Conservation (phyloP, 805 yeast genomes). For the Hanseniaspora nectarophila region DNA sequence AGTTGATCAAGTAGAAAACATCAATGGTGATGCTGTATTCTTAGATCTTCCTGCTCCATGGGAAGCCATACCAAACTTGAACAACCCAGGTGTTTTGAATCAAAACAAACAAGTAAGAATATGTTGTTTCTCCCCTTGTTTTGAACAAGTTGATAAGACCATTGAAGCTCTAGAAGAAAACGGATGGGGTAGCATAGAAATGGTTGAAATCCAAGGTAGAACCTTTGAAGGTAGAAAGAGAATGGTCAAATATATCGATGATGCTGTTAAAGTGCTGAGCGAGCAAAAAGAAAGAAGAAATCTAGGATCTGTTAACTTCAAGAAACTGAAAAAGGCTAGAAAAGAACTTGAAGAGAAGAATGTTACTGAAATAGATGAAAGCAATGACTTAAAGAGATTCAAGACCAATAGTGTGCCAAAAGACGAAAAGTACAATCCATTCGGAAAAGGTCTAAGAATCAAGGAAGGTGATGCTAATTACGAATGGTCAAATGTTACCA, state of each 20-base stretch:
- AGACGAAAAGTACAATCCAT: slow-evolving; percentile 66
- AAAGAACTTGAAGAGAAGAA: slow-evolving; percentile 21
- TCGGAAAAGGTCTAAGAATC: slow-evolving; percentile 78
- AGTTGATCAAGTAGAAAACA: slow-evolving; percentile 28
- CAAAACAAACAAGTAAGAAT: slow-evolving; percentile 46
- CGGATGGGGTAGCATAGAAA: slow-evolving; percentile 80
- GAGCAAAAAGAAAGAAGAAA: slow-evolving; percentile 65
- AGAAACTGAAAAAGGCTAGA: slow-evolving; percentile 27
- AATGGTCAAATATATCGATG: slow-evolving; percentile 71
- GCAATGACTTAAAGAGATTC: slow-evolving; percentile 16
- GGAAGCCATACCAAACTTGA: slow-evolving; percentile 77
- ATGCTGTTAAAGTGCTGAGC: slow-evolving; percentile 64
- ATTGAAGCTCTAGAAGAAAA: slow-evolving; percentile 56
- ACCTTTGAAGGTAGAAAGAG: slow-evolving; percentile 83
- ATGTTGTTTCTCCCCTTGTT: slow-evolving; percentile 96
- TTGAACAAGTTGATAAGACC: slow-evolving; percentile 88
- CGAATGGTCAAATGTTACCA: slow-evolving; percentile 76
- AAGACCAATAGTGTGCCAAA: slow-evolving; percentile 24
- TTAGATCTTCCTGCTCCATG: slow-evolving; percentile 94
- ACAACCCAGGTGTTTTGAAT: slow-evolving; percentile 39
- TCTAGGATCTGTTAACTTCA: slow-evolving; percentile 50
- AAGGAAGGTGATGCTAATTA: slow-evolving; percentile 75
- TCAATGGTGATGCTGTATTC: slow-evolving; percentile 60
- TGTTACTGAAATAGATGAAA: slow-evolving; percentile 19
- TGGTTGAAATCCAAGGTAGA: slow-evolving; percentile 79